A percentile compares a stretch with the other conserved stretches of the same genome.
Conservation (phyloP, 2,329 filamentous ascomycete genomes). For the Anisogramma anomala region DNA sequence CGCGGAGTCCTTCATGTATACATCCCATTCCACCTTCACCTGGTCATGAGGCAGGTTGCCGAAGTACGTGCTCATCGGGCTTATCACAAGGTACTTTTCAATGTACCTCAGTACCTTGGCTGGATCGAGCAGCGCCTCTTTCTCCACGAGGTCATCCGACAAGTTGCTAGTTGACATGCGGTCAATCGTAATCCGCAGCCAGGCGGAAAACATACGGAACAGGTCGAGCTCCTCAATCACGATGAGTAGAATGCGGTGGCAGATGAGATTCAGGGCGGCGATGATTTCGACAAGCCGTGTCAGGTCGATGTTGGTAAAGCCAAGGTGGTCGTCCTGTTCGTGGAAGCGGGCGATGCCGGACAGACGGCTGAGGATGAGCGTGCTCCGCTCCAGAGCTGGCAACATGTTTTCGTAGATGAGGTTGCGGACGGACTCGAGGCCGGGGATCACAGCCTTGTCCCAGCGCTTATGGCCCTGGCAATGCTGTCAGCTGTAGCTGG, state of each 20-base stretch:
- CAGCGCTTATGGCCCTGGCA: constrained; percentile 78
- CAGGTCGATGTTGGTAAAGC: constrained; percentile 52
- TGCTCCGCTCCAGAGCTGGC: constrained; percentile 73
- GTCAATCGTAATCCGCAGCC: constrained; percentile 77
- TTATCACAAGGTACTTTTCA: constrained; percentile 53
- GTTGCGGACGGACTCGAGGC: constrained; percentile 64
- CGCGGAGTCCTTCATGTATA: constrained; percentile 30
- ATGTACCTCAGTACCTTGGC: constrained; percentile 68
- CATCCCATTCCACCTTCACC: background rate
- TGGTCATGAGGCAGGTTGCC: constrained; percentile 32
- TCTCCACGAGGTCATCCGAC: constrained; percentile 63
- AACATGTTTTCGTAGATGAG: constrained; percentile 80
- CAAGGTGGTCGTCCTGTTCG: constrained; percentile 52
- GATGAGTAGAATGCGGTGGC: constrained; percentile 59
- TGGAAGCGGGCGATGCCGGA: constrained; percentile 75
- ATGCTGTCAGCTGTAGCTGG: background rate
- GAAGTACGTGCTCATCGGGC: constrained; percentile 53
- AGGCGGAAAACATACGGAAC: constrained; percentile 68
- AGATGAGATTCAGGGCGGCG: constrained; percentile 62
- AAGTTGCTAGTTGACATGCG: constrained; percentile 54
- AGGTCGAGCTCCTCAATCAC: constrained; percentile 67
- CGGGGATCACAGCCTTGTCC: constrained; percentile 74
- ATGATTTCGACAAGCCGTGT: constrained; percentile 58
- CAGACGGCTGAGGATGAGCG: constrained; percentile 70
- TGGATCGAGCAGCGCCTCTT: constrained; percentile 65